Conservation (phyloP, 2,329 filamentous ascomycete genomes). For the Teratosphaeria pseudoeucalypti region DNA sequence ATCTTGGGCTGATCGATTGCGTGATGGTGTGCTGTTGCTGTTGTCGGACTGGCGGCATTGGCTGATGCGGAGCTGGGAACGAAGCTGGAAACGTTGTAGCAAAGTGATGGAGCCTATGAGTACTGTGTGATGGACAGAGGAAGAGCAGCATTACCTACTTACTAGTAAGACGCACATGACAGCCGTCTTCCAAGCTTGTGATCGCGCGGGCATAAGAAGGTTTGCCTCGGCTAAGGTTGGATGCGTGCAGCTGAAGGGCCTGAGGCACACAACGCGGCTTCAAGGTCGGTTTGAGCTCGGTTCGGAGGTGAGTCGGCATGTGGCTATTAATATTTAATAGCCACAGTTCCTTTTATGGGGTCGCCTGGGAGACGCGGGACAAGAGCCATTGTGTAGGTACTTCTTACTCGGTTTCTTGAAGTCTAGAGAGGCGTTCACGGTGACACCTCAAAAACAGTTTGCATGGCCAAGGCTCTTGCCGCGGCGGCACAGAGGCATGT, state of each 20-base stretch:
- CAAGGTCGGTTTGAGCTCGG: too few species aligned
- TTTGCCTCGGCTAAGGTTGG: neutral
- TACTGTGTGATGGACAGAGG: neutral
- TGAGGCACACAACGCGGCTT: neutral
- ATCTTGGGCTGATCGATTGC: slow-evolving; percentile 2
- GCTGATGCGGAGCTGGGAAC: neutral
- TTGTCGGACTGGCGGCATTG: neutral
- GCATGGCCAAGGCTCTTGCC: too few species aligned
- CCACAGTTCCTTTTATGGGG: too few species aligned
- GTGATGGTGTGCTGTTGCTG: neutral
- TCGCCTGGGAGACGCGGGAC: too few species aligned
- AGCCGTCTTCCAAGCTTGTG: neutral
- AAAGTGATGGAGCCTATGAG: neutral
- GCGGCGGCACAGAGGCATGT: too few species aligned
- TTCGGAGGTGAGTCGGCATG: too few species aligned
- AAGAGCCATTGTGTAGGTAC: too few species aligned
- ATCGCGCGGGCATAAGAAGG: neutral
- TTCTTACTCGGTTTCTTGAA: too few species aligned
- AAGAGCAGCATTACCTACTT: neutral
- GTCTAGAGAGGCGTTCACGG: too few species aligned
- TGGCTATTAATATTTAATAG: too few species aligned
- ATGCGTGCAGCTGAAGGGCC: neutral
- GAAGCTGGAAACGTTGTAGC: neutral
- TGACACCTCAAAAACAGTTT: too few species aligned
- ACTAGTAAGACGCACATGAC: neutral